Conservation (phyloP, 2,329 filamentous ascomycete species). For the Samsoniella hepiali region DNA sequence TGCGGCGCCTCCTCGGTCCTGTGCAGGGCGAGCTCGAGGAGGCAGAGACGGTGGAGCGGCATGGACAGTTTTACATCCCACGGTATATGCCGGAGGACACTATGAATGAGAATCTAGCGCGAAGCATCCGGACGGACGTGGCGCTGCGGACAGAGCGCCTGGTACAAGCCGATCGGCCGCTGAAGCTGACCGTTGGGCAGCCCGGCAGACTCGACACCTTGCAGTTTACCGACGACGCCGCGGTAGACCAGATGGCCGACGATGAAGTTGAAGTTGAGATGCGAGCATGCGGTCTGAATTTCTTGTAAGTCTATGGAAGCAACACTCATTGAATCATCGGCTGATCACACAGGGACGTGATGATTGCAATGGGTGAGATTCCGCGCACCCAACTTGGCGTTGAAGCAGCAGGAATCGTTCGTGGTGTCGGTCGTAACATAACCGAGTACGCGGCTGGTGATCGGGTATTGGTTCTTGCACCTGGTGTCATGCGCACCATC, state of each 20-base stretch:
- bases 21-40: not conserved
- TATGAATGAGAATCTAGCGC: not conserved
- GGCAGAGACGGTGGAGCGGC: not conserved
- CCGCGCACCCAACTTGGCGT: not conserved
- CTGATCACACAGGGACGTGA: slow-evolving; percentile 1
- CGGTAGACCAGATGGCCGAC: too few relatives aligned
- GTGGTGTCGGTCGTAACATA: slow-evolving; percentile 16
- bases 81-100: not conserved
- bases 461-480: slow-evolving; percentile 26
- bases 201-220: slow-evolving; percentile 30
- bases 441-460: slow-evolving; percentile 26
- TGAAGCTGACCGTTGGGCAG: slow-evolving; percentile 23
- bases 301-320: not conserved
- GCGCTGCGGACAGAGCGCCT: not conserved
- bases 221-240: slow-evolving; percentile 28
- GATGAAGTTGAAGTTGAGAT: slow-evolving; percentile 33
- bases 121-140: not conserved
- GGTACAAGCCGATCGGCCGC: slow-evolving; percentile 12
- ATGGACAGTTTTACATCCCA: not conserved
- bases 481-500: slow-evolving; percentile 14
- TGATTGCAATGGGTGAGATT: slow-evolving; percentile 7
- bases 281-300: slow-evolving; percentile 22
- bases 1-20: too few relatives aligned
- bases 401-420: not conserved
- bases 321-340: not conserved